These are phyloP conservation scores for Strigomonas oncopelti DNA, from an alignment of 208 protist genomes.

Conservation along the genomic window DNA sequence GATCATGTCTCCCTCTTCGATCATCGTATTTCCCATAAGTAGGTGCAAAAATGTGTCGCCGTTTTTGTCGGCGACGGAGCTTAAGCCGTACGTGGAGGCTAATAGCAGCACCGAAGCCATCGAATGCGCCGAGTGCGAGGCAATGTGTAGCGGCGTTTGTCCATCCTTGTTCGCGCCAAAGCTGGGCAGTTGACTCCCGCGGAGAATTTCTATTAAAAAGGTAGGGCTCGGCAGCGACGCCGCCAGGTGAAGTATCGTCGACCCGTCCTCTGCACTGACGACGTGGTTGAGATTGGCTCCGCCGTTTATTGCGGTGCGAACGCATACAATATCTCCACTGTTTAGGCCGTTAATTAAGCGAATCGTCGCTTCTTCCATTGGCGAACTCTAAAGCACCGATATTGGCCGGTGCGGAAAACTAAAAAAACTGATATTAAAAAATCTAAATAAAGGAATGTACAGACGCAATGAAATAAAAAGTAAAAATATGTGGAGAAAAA, in stretches of 20 bases:
- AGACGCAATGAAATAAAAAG: too few species aligned
- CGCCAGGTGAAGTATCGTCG: conserved; percentile 50
- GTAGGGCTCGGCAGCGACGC: conserved; percentile 18
- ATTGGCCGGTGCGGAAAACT: too few species aligned
- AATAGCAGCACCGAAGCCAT: conserved; percentile 42
- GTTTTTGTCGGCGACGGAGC: conserved; percentile 8
- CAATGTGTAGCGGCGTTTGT: conserved; percentile 52
- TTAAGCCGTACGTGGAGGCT: conserved; percentile 42
- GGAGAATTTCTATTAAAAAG: conserved; percentile 47
- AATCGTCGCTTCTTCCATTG: not conserved
- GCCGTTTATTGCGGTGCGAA: not conserved
- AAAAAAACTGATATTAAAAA: too few species aligned
- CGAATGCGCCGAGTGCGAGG: conserved; percentile 16
- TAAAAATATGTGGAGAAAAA: too few species aligned
- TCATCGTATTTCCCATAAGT: conserved; percentile 34
- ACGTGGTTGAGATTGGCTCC: conserved; percentile 25
- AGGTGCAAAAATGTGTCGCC: conserved; percentile 62
- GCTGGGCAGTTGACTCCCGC: conserved; percentile 5
- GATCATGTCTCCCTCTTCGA: conserved; percentile 19
- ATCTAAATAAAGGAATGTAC: too few species aligned
- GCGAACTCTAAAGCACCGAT: not conserved
- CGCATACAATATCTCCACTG: not conserved
- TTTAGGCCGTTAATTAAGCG: not conserved
- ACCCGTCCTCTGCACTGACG: not conserved
- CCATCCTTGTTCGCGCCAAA: conserved; percentile 31